These are phyloP conservation scores for Saturnispora serradocipensis DNA, from an alignment of 805 yeast species.

Conservation along the genomic window DNA sequence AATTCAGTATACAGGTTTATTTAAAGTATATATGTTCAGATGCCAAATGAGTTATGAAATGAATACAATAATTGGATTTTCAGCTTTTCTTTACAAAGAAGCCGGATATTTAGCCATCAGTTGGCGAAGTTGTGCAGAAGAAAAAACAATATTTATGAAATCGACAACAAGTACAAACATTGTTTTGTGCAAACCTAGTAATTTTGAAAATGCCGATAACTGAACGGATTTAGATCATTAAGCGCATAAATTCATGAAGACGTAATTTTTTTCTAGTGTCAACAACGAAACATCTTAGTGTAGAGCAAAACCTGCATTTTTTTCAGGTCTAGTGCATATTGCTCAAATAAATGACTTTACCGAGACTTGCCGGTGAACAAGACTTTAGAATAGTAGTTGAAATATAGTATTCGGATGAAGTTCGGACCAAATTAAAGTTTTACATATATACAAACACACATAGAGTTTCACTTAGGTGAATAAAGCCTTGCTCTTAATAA, in stretches of 20 bases:
- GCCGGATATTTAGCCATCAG: background rate
- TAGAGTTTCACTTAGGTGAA: background rate
- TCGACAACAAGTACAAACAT: background rate
- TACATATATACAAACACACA: too few relatives aligned
- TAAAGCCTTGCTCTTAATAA: background rate
- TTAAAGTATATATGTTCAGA: background rate
- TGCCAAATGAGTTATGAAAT: background rate
- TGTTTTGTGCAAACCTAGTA: background rate
- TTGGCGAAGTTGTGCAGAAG: background rate
- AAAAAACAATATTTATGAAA: too few relatives aligned
- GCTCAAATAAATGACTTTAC: too few relatives aligned
- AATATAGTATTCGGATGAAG: too few relatives aligned
- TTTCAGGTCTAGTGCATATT: too few relatives aligned
- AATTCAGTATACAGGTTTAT: background rate
- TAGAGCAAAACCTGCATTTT: too few relatives aligned
- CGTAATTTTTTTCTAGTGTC: background rate
- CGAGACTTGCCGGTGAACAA: too few relatives aligned
- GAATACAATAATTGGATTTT: background rate
- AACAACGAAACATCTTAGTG: too few relatives aligned
- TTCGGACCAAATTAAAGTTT: too few relatives aligned
- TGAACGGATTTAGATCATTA: background rate
- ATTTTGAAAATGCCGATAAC: background rate
- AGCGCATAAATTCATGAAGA: background rate
- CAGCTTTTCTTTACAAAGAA: background rate
- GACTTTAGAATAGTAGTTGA: too few relatives aligned